Base-by-base conservation (phyloP, 192 early-diverging fungal genomes). In the Ambispora gerdemannii region DNA sequence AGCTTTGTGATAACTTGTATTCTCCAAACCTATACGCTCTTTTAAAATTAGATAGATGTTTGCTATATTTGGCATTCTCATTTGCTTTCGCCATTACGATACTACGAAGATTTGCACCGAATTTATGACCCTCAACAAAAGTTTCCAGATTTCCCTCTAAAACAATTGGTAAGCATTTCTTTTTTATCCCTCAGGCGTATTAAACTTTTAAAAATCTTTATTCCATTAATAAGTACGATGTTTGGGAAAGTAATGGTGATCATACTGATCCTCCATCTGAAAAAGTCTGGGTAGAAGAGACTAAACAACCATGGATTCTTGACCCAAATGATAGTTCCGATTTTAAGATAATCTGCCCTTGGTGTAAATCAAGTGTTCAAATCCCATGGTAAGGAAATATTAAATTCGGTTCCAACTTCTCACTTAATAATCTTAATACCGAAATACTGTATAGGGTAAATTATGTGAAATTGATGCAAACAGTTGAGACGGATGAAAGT, bases 31-130 rank as follows among this genome's bases (percentile, higher is more conserved):
- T n/a, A n/a, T n/a, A n/a, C n/a, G n/a, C n/a, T n/a, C n/a, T n/a
- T n/a, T n/a, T n/a, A n/a, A n/a, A n/a, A n/a, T n/a, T n/a, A n/a
- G n/a, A n/a, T n/a, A n/a, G 81, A 84, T 51, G 82, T 85, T 20
- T 78, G 76, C 2, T 63, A 75, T 30, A 80, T 86, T 49, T 86
- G 84, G 84, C 84, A 86, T 50, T 24, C 67, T 34, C 85, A 86
- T 60, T 77, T 79, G 72, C 64, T 86, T 8, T 76, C 71, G 22
- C 83, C 83, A 24, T 25, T 81, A 4, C 67, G 76, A 8, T 86
- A 86, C 73, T 72, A 81, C 51, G 82, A 86, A 55, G 83, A 85
- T 73, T 79, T 61, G 22, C 72, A 67, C 62, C 75, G 72, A 31
- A 32, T 83, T 7, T 78, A 75, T 67, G 30, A 52, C 31, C 19